These are phyloP conservation scores for Candida pseudoglaebosa DNA, from an alignment of 805 yeast species.

Conservation along the genomic window DNA sequence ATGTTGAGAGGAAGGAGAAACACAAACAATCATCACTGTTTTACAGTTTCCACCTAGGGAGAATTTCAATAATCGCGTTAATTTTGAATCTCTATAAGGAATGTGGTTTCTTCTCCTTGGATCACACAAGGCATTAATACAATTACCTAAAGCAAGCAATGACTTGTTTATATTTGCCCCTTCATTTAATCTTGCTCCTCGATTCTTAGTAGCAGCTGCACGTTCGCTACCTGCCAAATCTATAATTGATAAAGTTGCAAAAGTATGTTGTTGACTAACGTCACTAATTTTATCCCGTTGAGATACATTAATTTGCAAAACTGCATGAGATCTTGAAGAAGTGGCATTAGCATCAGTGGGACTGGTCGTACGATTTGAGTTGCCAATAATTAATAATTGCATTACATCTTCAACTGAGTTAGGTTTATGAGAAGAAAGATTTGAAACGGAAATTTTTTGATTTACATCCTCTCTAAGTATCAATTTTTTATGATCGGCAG, in stretches of 20 bases:
- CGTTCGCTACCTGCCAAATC: conserved; percentile 96
- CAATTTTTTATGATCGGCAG: conserved; percentile 40
- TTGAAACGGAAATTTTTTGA: conserved; percentile 64
- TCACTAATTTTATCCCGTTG: conserved; percentile 61
- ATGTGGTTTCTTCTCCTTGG: conserved; percentile 64
- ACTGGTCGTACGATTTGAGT: conserved; percentile 71
- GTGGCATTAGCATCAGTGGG: conserved; percentile 90
- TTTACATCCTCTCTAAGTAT: conserved; percentile 69
- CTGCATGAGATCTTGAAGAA: conserved; percentile 92
- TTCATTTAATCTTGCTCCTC: conserved; percentile 77
- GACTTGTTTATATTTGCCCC: conserved; percentile 94
- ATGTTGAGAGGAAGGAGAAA: conserved; percentile 81
- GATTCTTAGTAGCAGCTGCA: conserved; percentile 82
- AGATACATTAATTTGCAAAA: conserved; percentile 71
- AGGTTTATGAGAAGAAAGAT: conserved; percentile 63
- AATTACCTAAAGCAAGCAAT: conserved; percentile 83
- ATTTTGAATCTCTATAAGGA: conserved; percentile 87
- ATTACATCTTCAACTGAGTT: conserved; percentile 64
- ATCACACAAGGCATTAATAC: conserved; percentile 88
- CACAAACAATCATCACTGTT: conserved; percentile 94
- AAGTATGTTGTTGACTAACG: conserved; percentile 61
- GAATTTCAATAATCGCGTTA: conserved; percentile 81
- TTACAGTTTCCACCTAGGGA: conserved; percentile 93
- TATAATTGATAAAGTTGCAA: conserved; percentile 79
- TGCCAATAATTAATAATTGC: conserved; percentile 72